Evolutionary conservation across 73 alveolate species (phyloP).

Genomic region (Paramecium sonneborni): DNA sequence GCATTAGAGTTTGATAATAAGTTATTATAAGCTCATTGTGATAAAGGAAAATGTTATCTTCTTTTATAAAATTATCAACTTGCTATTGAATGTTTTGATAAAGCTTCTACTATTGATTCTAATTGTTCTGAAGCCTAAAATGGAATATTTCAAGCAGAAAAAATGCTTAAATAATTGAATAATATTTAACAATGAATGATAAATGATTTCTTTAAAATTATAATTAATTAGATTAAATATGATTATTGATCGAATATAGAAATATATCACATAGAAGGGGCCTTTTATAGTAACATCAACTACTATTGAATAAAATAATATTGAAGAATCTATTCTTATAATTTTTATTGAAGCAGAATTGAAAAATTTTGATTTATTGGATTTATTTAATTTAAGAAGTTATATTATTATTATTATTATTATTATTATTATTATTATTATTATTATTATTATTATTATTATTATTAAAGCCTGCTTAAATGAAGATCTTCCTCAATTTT

Average conservation of each 20-base stretch:
- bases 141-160: too few species aligned
- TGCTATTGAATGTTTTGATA: too few species aligned
- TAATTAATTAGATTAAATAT: background rate
- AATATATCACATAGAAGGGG: constrained; percentile 3
- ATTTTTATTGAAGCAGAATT: background rate
- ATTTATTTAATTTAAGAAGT: background rate
- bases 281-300: background rate
- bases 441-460: background rate
- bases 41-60: too few species aligned
- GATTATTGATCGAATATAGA: background rate
- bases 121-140: too few species aligned
- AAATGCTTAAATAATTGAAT: too few species aligned
- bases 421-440: background rate
- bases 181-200: too few species aligned
- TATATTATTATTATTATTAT: background rate
- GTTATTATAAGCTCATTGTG: too few species aligned
- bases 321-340: background rate
- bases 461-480: background rate
- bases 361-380: background rate
- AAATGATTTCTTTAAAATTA: too few species aligned
- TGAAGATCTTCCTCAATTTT: background rate
- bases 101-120: too few species aligned
- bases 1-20: too few species aligned
- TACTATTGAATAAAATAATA: background rate
- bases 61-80: too few species aligned